Conservation (phyloP, 345 rosid species). For the Syzygium grande region DNA sequence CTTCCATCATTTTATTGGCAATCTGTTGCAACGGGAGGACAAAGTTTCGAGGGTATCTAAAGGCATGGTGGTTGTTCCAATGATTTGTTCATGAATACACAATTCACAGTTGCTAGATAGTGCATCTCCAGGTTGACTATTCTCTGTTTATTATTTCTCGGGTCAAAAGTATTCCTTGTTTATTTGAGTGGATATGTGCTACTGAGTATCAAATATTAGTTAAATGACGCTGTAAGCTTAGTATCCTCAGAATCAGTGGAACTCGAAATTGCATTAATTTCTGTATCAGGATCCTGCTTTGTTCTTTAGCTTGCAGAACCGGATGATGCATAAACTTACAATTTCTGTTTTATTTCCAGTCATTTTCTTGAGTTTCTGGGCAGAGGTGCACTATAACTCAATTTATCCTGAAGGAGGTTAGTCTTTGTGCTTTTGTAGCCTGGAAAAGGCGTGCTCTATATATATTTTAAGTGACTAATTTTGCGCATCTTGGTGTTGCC, state of each 20-base stretch:
- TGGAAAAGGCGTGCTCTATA: not conserved
- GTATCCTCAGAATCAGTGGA: not conserved
- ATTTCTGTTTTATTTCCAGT: slow-evolving; percentile 30
- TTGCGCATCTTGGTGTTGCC: not conserved
- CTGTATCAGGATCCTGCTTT: not conserved
- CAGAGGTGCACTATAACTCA: slow-evolving; percentile 95
- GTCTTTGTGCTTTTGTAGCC: not conserved
- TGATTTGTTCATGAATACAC: not conserved
- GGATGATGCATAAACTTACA: not conserved
- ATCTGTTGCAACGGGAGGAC: not conserved
- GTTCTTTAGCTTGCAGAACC: not conserved
- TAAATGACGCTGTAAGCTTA: not conserved
- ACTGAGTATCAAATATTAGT: not conserved
- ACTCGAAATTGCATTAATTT: not conserved
- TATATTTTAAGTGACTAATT: not conserved
- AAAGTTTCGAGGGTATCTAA: not conserved
- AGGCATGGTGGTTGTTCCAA: not conserved
- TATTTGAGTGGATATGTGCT: not conserved
- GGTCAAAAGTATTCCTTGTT: not conserved
- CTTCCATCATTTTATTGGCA: not conserved
- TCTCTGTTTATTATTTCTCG: not conserved
- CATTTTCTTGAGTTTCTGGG: slow-evolving; percentile 92
- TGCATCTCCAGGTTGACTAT: not conserved
- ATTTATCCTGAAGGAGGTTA: slow-evolving; percentile 83
- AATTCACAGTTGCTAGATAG: not conserved